A percentile compares a stretch with the other conserved stretches of the same genome.
These are phyloP conservation scores for Dothideomycetidae sp. DNA, from an alignment of 2,329 filamentous ascomycete species.

Conservation along the genomic window DNA sequence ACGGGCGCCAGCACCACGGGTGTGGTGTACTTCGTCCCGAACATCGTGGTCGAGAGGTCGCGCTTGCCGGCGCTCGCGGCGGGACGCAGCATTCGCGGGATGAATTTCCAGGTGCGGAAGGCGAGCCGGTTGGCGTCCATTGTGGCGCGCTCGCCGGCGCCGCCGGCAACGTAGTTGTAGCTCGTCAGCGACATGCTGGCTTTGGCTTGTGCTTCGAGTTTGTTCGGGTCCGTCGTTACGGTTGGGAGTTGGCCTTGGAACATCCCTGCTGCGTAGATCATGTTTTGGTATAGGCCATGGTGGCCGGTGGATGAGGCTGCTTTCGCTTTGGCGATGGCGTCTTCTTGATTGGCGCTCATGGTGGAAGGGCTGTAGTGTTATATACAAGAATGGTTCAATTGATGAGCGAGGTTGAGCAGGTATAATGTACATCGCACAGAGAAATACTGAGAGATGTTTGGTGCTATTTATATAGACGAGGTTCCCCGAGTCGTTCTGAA, in stretches of 20 bases:
- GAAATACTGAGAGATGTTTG: too few relatives aligned
- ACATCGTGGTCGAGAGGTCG: constrained; percentile 13
- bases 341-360: too few relatives aligned
- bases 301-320: too few relatives aligned
- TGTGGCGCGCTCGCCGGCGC: constrained; percentile 46
- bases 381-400: too few relatives aligned
- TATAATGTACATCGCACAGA: too few relatives aligned
- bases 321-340: too few relatives aligned
- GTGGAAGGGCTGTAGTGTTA: too few relatives aligned
- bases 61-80: constrained; percentile 1
- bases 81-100: constrained; percentile 6
- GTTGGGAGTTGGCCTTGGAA: constrained; percentile 33
- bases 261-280: constrained; percentile 41
- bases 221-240: constrained; percentile 45
- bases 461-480: too few relatives aligned
- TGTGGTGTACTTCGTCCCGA: constrained; percentile 13
- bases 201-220: constrained; percentile 41
- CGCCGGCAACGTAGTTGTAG: constrained; percentile 49
- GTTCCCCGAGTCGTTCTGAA: too few relatives aligned
- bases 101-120: constrained; percentile 36
- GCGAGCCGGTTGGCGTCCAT: constrained; percentile 46
- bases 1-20: constrained; percentile 53
- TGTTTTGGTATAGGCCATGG: constrained; percentile 30
- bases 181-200: constrained; percentile 33
- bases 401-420: too few relatives aligned